These are phyloP conservation scores for Aegilops umbellulata DNA, from an alignment of 176 grass and related monocot species.

Conservation along the genomic window DNA sequence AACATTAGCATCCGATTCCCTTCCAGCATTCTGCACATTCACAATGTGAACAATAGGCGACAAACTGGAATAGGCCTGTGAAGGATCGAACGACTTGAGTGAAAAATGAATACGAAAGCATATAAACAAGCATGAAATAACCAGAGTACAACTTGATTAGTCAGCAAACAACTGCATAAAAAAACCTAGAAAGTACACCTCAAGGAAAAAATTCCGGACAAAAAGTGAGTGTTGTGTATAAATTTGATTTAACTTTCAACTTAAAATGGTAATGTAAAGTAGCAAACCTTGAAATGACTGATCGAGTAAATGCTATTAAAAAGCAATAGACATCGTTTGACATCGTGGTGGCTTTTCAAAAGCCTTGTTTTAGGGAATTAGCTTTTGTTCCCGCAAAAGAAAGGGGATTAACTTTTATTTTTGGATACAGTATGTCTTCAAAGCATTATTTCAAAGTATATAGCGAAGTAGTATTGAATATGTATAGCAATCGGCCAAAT, in stretches of 20 bases:
- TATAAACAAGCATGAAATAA: neutral
- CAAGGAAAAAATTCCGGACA: neutral
- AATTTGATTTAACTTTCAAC: slow-evolving; percentile 1
- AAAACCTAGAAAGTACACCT: neutral
- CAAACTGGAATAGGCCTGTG: slow-evolving; percentile 84
- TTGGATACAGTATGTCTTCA: neutral
- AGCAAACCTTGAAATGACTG: neutral
- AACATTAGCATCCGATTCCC: slow-evolving; percentile 75
- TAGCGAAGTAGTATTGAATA: no score
- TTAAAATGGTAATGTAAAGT: slow-evolving; percentile 14
- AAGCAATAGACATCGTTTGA: neutral
- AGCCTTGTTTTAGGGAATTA: neutral
- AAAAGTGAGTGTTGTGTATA: neutral
- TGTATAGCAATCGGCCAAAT: no score
- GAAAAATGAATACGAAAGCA: slow-evolving; percentile 12
- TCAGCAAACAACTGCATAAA: neutral
- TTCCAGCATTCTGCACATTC: slow-evolving; percentile 56
- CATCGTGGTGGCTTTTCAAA: neutral
- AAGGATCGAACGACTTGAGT: slow-evolving; percentile 22
- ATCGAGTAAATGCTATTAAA: neutral
- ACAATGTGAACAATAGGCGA: slow-evolving; percentile 83
- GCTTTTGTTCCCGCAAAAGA: neutral
- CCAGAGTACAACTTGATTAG: neutral
- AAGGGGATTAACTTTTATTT: neutral
- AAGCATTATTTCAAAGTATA: neutral